Conservation (phyloP, 768 basidiomycete genomes). For the Pilatotrama ljubarskyi region DNA sequence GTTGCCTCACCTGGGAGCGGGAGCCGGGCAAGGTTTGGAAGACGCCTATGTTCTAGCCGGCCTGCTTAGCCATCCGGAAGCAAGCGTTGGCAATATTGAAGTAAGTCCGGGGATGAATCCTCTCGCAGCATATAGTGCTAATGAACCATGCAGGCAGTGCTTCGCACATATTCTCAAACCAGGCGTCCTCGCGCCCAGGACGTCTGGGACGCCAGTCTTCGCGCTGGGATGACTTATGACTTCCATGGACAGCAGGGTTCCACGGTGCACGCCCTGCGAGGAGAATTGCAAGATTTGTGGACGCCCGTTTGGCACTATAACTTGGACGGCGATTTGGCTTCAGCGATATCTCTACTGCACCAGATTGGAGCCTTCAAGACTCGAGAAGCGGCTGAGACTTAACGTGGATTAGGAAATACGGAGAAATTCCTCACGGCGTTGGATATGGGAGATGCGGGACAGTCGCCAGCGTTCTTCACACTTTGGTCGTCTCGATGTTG, state of each 20-base stretch:
- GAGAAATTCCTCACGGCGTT: too few species aligned
- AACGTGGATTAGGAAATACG: too few species aligned
- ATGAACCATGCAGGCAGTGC: conserved; percentile 40
- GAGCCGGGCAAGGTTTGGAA: conserved; percentile 61
- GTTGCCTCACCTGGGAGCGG: conserved; percentile 59
- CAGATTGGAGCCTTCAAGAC: background rate
- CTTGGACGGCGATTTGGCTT: conserved; percentile 35
- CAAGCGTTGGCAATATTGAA: conserved; percentile 40
- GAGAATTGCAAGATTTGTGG: conserved; percentile 43
- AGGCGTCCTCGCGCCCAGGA: conserved; percentile 50
- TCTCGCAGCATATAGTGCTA: too few species aligned
- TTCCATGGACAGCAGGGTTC: conserved; percentile 36
- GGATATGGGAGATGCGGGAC: too few species aligned
- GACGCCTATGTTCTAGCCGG: conserved; percentile 50
- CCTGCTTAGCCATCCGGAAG: conserved; percentile 45
- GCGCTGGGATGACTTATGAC: conserved; percentile 47
- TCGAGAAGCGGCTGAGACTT: too few species aligned
- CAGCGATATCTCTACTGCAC: background rate
- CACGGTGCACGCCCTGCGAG: conserved; percentile 32
- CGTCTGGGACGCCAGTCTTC: conserved; percentile 44
- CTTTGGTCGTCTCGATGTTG: background rate
- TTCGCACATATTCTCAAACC: conserved; percentile 46
- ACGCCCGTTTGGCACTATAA: conserved; percentile 53
- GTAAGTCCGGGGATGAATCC: conserved; percentile 27
- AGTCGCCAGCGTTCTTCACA: too few species aligned